Evolutionary conservation across 306 rosid species (phyloP).

Genomic region (Crataegus laevigata): DNA sequence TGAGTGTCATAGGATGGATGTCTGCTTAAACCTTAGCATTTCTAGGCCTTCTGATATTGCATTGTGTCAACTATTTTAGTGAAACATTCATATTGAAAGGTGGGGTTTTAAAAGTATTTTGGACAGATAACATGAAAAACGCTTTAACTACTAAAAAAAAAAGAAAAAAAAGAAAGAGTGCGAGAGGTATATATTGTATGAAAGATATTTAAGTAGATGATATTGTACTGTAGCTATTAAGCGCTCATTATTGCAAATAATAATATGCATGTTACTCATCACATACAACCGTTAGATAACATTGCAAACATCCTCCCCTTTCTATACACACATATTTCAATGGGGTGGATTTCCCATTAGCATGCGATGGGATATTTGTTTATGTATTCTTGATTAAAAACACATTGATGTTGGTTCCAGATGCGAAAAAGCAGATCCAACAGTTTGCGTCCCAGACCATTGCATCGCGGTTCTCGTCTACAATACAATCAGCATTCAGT

Average conservation of each 20-base stretch:
- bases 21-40: not conserved
- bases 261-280: not conserved
- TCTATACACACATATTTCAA: not conserved
- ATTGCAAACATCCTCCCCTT: not conserved
- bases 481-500: conserved; percentile 76
- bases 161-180: not conserved
- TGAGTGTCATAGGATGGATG: not conserved
- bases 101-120: not conserved
- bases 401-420: conserved; percentile 42
- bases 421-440: conserved; percentile 91
- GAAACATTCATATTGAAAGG: not conserved
- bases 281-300: not conserved
- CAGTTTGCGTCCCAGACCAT: conserved; percentile 82
- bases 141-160: too few species aligned
- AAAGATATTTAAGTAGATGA: not conserved
- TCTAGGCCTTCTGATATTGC: not conserved
- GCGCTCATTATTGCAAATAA: not conserved
- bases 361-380: not conserved
- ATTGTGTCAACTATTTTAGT: not conserved
- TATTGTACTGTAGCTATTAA: not conserved
- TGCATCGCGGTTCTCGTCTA: conserved; percentile 68
- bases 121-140: not conserved
- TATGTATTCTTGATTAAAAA: not conserved
- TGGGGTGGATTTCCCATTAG: not conserved
- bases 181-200: not conserved